Conservation (phyloP, 495 filamentous ascomycete genomes). For the Neurospora sp. region DNA sequence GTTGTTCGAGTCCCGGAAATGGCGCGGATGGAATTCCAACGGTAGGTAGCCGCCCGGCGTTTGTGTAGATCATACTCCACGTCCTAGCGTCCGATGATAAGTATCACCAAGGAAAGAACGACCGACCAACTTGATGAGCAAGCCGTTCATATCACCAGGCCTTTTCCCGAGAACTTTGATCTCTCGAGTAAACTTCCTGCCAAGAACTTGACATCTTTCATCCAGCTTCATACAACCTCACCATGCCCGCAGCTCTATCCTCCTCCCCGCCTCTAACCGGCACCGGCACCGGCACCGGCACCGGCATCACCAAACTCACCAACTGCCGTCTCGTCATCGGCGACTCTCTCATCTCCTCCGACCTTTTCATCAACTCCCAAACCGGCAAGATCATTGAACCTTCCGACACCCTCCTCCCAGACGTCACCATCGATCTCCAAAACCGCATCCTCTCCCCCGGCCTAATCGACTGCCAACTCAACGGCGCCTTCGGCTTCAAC, state of each 20-base stretch:
- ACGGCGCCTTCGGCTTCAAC: constrained; percentile 79
- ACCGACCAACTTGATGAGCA: not conserved
- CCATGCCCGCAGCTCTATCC: not conserved
- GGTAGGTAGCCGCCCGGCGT: not conserved
- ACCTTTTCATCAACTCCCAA: constrained; percentile 68
- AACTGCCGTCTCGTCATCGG: constrained; percentile 65
- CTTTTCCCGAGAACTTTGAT: not conserved
- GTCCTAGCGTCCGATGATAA: not conserved
- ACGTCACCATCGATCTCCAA: constrained; percentile 61
- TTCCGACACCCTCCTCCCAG: constrained; percentile 58
- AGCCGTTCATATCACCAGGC: not conserved
- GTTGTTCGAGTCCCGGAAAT: not conserved
- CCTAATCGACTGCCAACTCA: constrained; percentile 78
- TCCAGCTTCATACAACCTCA: not conserved
- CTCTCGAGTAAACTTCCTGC: not conserved
- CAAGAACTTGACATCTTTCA: not conserved
- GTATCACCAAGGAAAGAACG: not conserved
- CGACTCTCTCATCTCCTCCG: constrained; percentile 52
- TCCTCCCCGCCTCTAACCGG: not conserved
- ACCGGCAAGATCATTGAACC: constrained; percentile 68
- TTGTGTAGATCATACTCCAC: not conserved
- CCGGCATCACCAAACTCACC: constrained; percentile 70
- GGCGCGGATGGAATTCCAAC: not conserved
- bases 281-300: constrained; percentile 40
- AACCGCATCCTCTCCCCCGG: constrained; percentile 72